Evolutionary conservation across 768 basidiomycete genomes (phyloP).

Genomic region (Rhizopogon roseolus): DNA sequence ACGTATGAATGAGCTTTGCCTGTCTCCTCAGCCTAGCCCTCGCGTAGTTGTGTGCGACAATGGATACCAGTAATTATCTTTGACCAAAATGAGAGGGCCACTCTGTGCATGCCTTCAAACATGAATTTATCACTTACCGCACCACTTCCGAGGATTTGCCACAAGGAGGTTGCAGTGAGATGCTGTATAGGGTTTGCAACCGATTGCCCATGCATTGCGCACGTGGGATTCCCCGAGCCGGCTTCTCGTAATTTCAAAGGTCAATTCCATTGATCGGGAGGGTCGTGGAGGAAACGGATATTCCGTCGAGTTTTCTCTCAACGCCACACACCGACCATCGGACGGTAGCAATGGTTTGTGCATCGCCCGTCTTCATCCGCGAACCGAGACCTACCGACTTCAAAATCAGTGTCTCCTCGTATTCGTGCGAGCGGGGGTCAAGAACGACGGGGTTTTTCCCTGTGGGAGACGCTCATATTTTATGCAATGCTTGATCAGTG

Average conservation of each 20-base stretch:
- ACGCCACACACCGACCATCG: conserved; percentile 13
- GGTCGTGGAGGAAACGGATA: conserved; percentile 18
- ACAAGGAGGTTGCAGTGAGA: background rate
- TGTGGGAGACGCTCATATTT: too few relatives aligned
- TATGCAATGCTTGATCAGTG: too few relatives aligned
- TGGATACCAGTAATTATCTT: background rate
- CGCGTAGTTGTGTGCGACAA: too few relatives aligned
- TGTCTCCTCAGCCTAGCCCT: background rate
- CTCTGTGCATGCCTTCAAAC: too few relatives aligned
- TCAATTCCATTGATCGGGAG: conserved; percentile 16
- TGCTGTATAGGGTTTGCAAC: background rate
- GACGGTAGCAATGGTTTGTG: conserved; percentile 19
- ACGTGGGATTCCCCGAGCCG: conserved; percentile 12
- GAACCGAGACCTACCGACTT: conserved; percentile 1
- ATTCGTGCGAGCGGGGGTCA: background rate
- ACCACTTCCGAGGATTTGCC: too few relatives aligned
- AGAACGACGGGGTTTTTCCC: background rate
- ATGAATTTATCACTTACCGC: too few relatives aligned
- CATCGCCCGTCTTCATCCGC: conserved; percentile 1
- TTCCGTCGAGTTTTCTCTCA: conserved; percentile 7
- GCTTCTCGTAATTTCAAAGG: conserved; percentile 20
- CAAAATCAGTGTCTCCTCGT: background rate
- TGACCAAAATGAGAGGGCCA: too few relatives aligned
- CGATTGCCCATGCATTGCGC: background rate
- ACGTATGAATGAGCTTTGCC: too few relatives aligned